These are phyloP conservation scores for Priceomyces melissophilus DNA, from an alignment of 805 yeast genomes.

Conservation along the genomic window DNA sequence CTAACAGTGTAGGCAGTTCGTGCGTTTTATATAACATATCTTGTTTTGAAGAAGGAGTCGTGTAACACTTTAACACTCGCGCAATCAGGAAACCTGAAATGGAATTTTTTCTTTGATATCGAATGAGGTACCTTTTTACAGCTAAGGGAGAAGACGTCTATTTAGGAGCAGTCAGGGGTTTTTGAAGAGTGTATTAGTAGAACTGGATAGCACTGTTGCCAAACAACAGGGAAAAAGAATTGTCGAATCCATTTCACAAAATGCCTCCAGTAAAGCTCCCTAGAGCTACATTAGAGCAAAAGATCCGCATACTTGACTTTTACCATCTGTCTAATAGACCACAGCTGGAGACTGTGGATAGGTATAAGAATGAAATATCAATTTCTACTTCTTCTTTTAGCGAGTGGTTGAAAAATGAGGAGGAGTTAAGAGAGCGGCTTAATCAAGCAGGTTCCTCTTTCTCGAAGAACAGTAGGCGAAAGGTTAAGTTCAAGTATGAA, in stretches of 20 bases:
- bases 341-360: constrained; percentile 56
- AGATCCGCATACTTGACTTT: constrained; percentile 51
- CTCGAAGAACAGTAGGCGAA: constrained; percentile 38
- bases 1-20: neutral
- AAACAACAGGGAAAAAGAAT: neutral
- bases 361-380: constrained; percentile 46
- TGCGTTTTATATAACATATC: neutral
- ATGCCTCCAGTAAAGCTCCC: constrained; percentile 29
- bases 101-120: constrained; percentile 4
- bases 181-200: neutral
- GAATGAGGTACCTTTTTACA: neutral
- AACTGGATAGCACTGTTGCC: neutral
- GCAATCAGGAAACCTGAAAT: constrained; percentile 9
- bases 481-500: constrained; percentile 52
- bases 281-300: constrained; percentile 58
- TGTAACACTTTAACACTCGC: constrained; percentile 9
- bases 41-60: constrained; percentile 6
- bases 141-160: constrained; percentile 1
- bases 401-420: constrained; percentile 59
- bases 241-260: constrained; percentile 1
- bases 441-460: constrained; percentile 31
- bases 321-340: constrained; percentile 47
- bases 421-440: constrained; percentile 45
- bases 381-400: constrained; percentile 59
- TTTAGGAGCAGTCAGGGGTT: neutral